phyloP scores from a whole-genome alignment of 2,329 filamentous ascomycete species.

The Aspergillus vadensis region DNA sequence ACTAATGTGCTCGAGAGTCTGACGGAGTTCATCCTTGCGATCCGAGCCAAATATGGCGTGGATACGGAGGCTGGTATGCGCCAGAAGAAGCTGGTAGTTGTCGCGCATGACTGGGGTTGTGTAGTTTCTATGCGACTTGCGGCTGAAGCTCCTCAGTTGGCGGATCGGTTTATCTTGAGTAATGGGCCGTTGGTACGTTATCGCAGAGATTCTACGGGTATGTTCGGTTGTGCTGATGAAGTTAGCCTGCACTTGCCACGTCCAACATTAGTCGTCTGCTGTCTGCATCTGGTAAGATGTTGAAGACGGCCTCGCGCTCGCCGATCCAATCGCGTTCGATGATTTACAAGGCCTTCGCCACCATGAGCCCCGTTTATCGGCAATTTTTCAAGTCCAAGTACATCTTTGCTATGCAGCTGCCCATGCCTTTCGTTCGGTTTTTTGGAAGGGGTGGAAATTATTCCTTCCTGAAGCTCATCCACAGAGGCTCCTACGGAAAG shows the following conservation, averaged over 20 bases:
- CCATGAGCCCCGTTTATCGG: constrained; percentile 50
- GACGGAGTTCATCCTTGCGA: constrained; percentile 54
- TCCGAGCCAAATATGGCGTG: constrained; percentile 51
- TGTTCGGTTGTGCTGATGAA: neutral
- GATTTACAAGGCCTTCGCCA: constrained; percentile 47
- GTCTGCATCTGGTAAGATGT: constrained; percentile 52
- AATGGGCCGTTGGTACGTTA: constrained; percentile 56
- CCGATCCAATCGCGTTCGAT: constrained; percentile 50
- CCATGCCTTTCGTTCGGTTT: constrained; percentile 46
- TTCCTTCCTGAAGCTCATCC: constrained; percentile 49
- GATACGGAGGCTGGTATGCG: constrained; percentile 32
- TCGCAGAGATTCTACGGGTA: neutral
- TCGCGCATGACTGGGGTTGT: constrained; percentile 60
- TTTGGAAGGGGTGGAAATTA: constrained; percentile 54
- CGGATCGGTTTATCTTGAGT: constrained; percentile 58
- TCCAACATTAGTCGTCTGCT: constrained; percentile 47
- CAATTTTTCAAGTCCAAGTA: constrained; percentile 57
- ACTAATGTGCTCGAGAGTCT: constrained; percentile 56
- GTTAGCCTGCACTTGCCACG: constrained; percentile 44
- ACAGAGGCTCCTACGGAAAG: constrained; percentile 42
- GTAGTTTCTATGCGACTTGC: constrained; percentile 57
- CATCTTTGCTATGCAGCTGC: constrained; percentile 57
- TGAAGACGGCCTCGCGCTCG: constrained; percentile 49
- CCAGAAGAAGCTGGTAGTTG: constrained; percentile 51
- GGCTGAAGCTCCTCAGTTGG: constrained; percentile 58